Base-by-base conservation (phyloP, 768 basidiomycete genomes). In the Lentinula sp. region DNA sequence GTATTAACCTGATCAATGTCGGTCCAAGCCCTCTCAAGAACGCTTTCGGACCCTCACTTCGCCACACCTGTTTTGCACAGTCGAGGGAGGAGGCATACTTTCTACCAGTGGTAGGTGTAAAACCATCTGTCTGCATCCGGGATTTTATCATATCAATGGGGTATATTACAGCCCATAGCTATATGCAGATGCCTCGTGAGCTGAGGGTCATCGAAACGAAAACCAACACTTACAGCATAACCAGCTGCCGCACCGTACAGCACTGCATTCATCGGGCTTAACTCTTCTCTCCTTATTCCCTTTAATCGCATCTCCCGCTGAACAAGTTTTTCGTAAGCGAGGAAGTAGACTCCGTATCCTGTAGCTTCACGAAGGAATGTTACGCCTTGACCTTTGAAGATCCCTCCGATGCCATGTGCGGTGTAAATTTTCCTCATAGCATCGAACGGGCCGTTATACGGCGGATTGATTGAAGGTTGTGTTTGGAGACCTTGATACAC, bases 61-160 rank as follows among this genome's bases (percentile, higher is more conserved):
- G 77, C 89, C 88, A 95, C 16, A 94, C 87, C 58, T 84, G 90
- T 37, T 86, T 83, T 36, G 91, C 85, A 65, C 93, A 95, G 68
- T 97, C 88, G 37, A 93, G 68, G 13, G 91, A 86, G 15, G 90
- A 90, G 35, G 79, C 80, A 73, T 97, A 98, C 69, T 91, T 92
- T 66, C 88, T 88, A 33, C 89, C 88, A 46, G 85, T 87, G 15
- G 86, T 77, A 3, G 85, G 74, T 10, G 84, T 79, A 72, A 95
- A 94, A 0, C 88, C 91, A 69, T 98, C 96, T 0, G 95, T 97
- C 74, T 98, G 96, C 81, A 98, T 90, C 57, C 94, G 85, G 32
- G 93, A 93, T 71, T 98, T 98, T 69, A 98, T 86, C 83, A 97
- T 92, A 73, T 97, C 95, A 72, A 95, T 89, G 15, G 94, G 95